Conservation (phyloP, 2,329 filamentous ascomycete genomes). For the Aphanoascus verrucosus region DNA sequence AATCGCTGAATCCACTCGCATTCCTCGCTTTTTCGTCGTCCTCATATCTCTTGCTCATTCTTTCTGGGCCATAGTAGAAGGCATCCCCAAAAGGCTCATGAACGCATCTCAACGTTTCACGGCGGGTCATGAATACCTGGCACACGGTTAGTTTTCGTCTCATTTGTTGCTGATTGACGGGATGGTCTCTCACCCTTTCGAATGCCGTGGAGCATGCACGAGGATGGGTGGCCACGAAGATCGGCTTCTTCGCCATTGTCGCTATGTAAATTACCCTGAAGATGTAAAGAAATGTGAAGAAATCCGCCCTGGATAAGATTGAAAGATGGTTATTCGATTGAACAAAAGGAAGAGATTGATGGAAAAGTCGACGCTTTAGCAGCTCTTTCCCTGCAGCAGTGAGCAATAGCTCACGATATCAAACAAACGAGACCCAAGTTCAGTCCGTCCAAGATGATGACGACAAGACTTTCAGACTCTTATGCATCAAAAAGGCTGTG, state of each 20-base stretch:
- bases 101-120: conserved; percentile 66
- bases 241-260: conserved; percentile 63
- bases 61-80: conserved; percentile 90
- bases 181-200: conserved; percentile 58
- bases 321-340: not conserved
- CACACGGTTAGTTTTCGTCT: conserved; percentile 12
- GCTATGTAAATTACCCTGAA: conserved; percentile 4
- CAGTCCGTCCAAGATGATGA: not conserved
- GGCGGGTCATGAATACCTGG: conserved; percentile 92
- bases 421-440: not conserved
- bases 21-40: conserved; percentile 47
- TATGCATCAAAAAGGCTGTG: not conserved
- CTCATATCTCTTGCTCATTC: conserved; percentile 68
- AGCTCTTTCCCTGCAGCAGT: not conserved
- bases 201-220: conserved; percentile 94
- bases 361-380: not conserved
- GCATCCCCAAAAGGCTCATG: conserved; percentile 97
- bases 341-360: not conserved
- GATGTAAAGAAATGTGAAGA: not conserved
- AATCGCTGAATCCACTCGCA: conserved; percentile 36
- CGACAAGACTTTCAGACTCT: not conserved
- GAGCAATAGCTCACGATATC: not conserved
- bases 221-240: conserved; percentile 90
- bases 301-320: too few relatives aligned
- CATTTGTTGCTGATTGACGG: not conserved